Base-by-base conservation (phyloP, 2,329 filamentous ascomycete species). In the Monilinia polystroma region DNA sequence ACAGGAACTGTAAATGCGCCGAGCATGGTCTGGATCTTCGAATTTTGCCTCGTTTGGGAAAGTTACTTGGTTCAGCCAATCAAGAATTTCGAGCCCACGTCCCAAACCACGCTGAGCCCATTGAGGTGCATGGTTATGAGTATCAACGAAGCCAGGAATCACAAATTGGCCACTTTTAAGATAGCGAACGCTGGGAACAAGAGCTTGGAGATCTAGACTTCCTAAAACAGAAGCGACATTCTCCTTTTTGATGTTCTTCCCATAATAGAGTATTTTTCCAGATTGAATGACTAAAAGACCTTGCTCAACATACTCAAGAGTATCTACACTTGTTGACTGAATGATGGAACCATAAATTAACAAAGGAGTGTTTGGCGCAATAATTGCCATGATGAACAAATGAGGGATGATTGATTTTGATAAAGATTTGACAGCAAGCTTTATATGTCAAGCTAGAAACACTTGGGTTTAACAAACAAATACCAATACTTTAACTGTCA, bases 1-100 rank as follows among this genome's bases (percentile, higher is more conserved):
- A 70, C 91, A 90, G 67, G 89, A 87, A 45, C 84, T 83, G 79
- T 97, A 98, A 69, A 95, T 87, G 35, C 81, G 81, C 35, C 81
- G 81, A 1, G 92, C 91, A 72, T 85, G 85, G 60, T 78, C 71
- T 6, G 87, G 80, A 71, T 87, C 82, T 18, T 82, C 79, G 69
- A 97, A 87, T 10, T 89, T 92, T 0, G 86, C 83, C 75, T 90
- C 87, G 69, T 85, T 82, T 1, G 84, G 85, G 70, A 89, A 90
- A 0, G 88, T 90, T 35, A 88, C 79, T n/a, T 83, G 75, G 45
- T 85, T 80, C 1, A 90, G 80, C 88, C 88, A 90, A 72, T 89
- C 84, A 10, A 88, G 70, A 8, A 81, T 73, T 2, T 75, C 63
- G 1, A 68, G 29, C n/a, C 68, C 70, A 18, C 66, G 68, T 8